phyloP scores from a whole-genome alignment of 495 filamentous ascomycete genomes.

The Massariosphaeria phaeospora region DNA sequence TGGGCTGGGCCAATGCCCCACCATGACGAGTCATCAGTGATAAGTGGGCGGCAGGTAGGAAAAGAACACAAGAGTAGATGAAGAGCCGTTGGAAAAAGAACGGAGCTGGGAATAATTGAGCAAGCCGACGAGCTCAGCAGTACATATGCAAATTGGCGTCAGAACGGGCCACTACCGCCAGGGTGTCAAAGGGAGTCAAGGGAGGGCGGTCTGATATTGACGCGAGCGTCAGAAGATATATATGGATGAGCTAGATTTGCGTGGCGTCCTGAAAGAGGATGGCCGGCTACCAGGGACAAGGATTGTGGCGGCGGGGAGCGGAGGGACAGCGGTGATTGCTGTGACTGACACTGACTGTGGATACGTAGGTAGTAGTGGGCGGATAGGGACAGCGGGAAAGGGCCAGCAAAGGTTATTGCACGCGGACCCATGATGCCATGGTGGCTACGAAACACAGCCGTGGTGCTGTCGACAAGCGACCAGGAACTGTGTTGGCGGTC shows the following conservation, averaged over 20 bases:
- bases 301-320: conserved; percentile 30
- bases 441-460: conserved; percentile 6
- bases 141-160: conserved; percentile 3
- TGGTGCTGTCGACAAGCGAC: conserved; percentile 12
- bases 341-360: conserved; percentile 20
- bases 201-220: conserved; percentile 25
- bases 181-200: conserved; percentile 26
- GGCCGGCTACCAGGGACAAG: conserved; percentile 24
- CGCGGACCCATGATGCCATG: conserved; percentile 9
- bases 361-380: conserved; percentile 25
- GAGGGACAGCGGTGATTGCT: conserved; percentile 31
- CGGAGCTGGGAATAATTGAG: background rate
- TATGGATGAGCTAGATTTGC: conserved; percentile 28
- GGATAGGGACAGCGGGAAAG: conserved; percentile 27
- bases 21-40: conserved; percentile 23
- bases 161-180: conserved; percentile 8
- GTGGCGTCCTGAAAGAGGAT: conserved; percentile 33
- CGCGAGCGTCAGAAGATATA: conserved; percentile 30
- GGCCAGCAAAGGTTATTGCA: conserved; percentile 13
- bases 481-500: conserved; percentile 22
- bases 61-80: background rate
- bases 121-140: conserved; percentile 6
- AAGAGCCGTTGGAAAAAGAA: background rate
- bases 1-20: conserved; percentile 16
- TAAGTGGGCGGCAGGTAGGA: background rate